Evolutionary conservation across 2,329 filamentous ascomycete species (phyloP).

Genomic region (Botrytis tulipae): DNA sequence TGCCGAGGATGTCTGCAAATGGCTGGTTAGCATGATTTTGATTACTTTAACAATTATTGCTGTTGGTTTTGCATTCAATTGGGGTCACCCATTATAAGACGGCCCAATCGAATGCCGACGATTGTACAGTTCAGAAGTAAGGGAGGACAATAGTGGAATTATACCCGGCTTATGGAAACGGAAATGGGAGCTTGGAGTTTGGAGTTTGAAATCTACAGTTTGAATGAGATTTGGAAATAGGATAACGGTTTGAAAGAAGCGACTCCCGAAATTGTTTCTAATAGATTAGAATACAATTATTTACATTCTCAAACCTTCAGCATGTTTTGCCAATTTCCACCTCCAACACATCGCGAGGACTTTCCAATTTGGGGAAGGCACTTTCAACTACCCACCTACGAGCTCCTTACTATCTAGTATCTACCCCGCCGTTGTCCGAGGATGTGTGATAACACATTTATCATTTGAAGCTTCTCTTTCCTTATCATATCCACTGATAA

Average conservation of each 20-base stretch:
- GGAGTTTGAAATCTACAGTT: neutral
- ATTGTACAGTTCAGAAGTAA: neutral
- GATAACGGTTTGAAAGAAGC: neutral
- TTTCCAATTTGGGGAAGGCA: slow-evolving; percentile 9
- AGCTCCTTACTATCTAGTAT: neutral
- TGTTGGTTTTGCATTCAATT: slow-evolving; percentile 36
- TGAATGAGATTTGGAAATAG: neutral
- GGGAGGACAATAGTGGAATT: slow-evolving; percentile 6
- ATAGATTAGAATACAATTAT: slow-evolving; percentile 10
- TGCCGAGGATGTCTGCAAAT: slow-evolving; percentile 35
- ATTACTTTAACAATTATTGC: slow-evolving; percentile 32
- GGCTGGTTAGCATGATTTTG: slow-evolving; percentile 37
- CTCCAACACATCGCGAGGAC: slow-evolving; percentile 1
- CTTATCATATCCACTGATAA: slow-evolving; percentile 7
- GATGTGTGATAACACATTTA: neutral
- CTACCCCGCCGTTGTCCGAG: neutral
- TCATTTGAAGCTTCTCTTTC: neutral
- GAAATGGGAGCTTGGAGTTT: slow-evolving; percentile 3
- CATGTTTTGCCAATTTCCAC: neutral
- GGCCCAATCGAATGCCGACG: neutral
- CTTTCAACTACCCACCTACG: neutral
- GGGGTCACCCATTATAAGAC: slow-evolving; percentile 27
- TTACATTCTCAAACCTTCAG: neutral
- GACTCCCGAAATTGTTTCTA: neutral
- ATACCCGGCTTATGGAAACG: slow-evolving; percentile 15